phyloP scores from a whole-genome alignment of 768 basidiomycete genomes.

The Psilocybe subaeruginosa region DNA sequence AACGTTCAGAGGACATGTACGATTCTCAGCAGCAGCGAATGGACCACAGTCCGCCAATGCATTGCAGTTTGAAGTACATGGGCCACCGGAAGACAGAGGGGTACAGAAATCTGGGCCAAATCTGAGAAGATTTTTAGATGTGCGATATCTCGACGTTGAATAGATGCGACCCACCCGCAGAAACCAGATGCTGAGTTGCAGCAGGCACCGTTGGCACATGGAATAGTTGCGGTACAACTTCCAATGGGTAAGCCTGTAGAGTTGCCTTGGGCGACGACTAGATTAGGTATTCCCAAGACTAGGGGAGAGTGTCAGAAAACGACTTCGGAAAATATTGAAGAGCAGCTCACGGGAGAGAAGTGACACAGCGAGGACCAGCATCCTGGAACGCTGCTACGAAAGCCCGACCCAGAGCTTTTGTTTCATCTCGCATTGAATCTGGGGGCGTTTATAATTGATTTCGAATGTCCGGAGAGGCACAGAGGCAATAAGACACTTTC shows the following conservation, averaged over 20 bases:
- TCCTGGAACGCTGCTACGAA: neutral
- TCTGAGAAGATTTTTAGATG: slow-evolving; percentile 5
- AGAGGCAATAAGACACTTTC: neutral
- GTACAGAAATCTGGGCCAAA: slow-evolving; percentile 21
- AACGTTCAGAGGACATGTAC: slow-evolving; percentile 16
- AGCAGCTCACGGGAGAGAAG: slow-evolving; percentile 1
- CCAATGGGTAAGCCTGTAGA: slow-evolving; percentile 25
- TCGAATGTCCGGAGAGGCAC: neutral
- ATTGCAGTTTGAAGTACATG: slow-evolving; percentile 12
- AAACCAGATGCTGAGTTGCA: slow-evolving; percentile 27
- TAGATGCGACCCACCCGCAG: slow-evolving; percentile 20
- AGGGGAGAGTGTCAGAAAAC: neutral
- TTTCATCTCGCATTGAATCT: slow-evolving; percentile 3
- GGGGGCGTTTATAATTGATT: slow-evolving; percentile 4
- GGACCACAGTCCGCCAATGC: slow-evolving; percentile 18
- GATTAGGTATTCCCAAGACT: neutral
- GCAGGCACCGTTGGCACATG: slow-evolving; percentile 28
- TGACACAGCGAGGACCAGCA: slow-evolving; percentile 5
- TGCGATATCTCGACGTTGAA: neutral
- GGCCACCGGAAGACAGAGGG: slow-evolving; percentile 8
- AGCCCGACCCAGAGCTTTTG: neutral
- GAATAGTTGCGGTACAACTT: slow-evolving; percentile 23
- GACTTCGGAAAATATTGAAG: neutral
- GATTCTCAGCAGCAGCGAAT: slow-evolving; percentile 13
- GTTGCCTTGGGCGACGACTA: slow-evolving; percentile 19